Percentiles rank a stretch among this genome's conserved stretches.
phyloP scores from a whole-genome alignment of 2,329 filamentous ascomycete species.

The Geosmithia morbida region DNA sequence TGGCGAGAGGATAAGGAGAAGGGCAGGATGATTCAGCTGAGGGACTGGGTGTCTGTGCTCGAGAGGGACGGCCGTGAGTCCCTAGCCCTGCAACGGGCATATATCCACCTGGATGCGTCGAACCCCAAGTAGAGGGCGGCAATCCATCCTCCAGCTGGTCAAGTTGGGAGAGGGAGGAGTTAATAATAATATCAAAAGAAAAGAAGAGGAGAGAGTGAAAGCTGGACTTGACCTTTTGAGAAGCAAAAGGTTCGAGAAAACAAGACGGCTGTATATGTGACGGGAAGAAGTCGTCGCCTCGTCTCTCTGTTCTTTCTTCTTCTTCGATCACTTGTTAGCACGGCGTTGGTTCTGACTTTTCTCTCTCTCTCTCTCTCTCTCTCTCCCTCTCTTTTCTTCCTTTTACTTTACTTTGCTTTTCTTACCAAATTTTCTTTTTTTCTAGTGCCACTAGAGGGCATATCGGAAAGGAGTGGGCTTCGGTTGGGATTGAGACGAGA shows the following conservation, averaged over 20 bases:
- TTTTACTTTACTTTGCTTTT: neutral
- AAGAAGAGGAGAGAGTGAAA: too few relatives aligned
- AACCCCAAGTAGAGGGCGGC: slow-evolving; percentile 19
- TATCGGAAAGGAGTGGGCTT: neutral
- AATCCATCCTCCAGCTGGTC: neutral
- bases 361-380: neutral
- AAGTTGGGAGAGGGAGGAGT: neutral
- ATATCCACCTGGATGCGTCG: slow-evolving; percentile 35
- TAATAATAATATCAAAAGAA: too few relatives aligned
- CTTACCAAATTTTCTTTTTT: too few relatives aligned
- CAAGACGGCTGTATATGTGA: neutral
- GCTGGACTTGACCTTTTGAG: too few relatives aligned
- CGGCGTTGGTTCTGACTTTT: slow-evolving; percentile 1
- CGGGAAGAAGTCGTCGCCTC: neutral
- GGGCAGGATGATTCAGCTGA: slow-evolving; percentile 66
- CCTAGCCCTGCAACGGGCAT: slow-evolving; percentile 45
- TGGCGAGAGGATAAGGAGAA: slow-evolving; percentile 68
- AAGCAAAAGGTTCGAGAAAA: neutral
- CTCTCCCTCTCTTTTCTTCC: neutral
- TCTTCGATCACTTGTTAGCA: neutral
- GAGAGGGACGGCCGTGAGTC: slow-evolving; percentile 63
- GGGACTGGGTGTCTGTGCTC: slow-evolving; percentile 68
- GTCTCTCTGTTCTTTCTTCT: slow-evolving; percentile 6
- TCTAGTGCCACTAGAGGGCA: too few relatives aligned
- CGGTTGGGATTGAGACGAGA: too few relatives aligned